Percentiles rank a stretch among this genome's conserved stretches.
Evolutionary conservation across 108 stramenopile genomes (phyloP).

Genomic region (Cylindrotheca fusiformis): DNA sequence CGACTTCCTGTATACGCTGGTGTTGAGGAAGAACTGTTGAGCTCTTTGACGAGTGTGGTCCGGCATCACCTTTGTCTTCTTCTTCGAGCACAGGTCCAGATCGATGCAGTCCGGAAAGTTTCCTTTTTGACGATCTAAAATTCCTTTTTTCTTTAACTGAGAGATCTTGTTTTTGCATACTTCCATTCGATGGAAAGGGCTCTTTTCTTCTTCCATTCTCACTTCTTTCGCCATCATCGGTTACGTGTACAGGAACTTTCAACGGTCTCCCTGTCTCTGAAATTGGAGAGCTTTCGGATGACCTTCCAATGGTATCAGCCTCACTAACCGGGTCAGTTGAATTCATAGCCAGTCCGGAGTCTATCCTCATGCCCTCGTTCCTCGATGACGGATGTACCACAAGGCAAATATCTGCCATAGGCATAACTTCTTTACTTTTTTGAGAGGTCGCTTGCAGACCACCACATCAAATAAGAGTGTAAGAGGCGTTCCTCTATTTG

Average conservation of each 20-base stretch:
- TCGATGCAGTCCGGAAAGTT: not conserved
- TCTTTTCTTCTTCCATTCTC: constrained; percentile 1
- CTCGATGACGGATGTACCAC: constrained; percentile 5
- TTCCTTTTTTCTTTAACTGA: not conserved
- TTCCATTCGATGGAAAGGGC: not conserved
- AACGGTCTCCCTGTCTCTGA: not conserved
- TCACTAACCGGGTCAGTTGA: constrained; percentile 4
- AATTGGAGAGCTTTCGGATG: not conserved
- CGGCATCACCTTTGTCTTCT: constrained; percentile 1
- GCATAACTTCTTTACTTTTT: no score
- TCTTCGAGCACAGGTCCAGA: not conserved
- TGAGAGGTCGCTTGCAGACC: no score
- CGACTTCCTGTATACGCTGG: constrained; percentile 17
- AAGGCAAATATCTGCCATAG: constrained; percentile 13
- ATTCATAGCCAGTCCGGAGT: constrained; percentile 5
- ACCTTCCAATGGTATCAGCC: not conserved
- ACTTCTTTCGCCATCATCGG: constrained; percentile 14
- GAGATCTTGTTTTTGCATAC: constrained; percentile 3
- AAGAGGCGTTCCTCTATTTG: no score
- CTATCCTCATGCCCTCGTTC: constrained; percentile 9
- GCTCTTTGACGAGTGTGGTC: not conserved
- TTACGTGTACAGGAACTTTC: constrained; percentile 5
- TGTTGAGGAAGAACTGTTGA: constrained; percentile 25
- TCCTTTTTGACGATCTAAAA: not conserved
- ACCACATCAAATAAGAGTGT: no score